Conservation (phyloP, 2,329 filamentous ascomycete species). For the Ophiostoma himal-ulmi region DNA sequence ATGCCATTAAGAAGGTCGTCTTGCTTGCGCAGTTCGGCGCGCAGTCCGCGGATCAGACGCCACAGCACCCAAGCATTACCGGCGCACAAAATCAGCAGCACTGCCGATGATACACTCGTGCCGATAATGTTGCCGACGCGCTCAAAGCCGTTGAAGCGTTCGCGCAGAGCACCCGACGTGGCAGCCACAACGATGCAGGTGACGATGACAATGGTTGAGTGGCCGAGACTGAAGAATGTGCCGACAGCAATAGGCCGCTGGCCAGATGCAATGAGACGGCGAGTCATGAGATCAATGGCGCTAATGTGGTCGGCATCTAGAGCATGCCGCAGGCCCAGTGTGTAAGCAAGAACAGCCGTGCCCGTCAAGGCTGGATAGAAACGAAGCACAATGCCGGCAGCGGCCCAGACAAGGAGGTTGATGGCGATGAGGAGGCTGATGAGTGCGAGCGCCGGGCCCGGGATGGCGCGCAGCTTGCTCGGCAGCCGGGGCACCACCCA, state of each 20-base stretch:
- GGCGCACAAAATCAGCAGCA: slow-evolving; percentile 73
- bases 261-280: slow-evolving; percentile 77
- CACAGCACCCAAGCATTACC: slow-evolving; percentile 84
- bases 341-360: slow-evolving; percentile 78
- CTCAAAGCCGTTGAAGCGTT: slow-evolving; percentile 73
- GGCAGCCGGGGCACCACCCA: slow-evolving; percentile 28
- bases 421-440: slow-evolving; percentile 46
- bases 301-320: slow-evolving; percentile 86
- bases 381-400: slow-evolving; percentile 47
- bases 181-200: slow-evolving; percentile 90
- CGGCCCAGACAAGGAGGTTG: slow-evolving; percentile 53
- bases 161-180: slow-evolving; percentile 74
- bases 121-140: slow-evolving; percentile 83
- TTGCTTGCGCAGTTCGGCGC: slow-evolving; percentile 48
- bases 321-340: slow-evolving; percentile 86
- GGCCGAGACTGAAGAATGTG: slow-evolving; percentile 88
- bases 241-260: slow-evolving; percentile 86
- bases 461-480: slow-evolving; percentile 30
- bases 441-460: slow-evolving; percentile 38
- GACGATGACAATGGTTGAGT: slow-evolving; percentile 86
- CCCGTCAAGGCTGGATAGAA: slow-evolving; percentile 61
- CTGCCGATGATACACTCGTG: slow-evolving; percentile 75
- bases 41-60: slow-evolving; percentile 65
- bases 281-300: slow-evolving; percentile 92
- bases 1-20: slow-evolving; percentile 29